Conservation (phyloP, 495 filamentous ascomycete species). For the Melanomma pulvis-pyrius region DNA sequence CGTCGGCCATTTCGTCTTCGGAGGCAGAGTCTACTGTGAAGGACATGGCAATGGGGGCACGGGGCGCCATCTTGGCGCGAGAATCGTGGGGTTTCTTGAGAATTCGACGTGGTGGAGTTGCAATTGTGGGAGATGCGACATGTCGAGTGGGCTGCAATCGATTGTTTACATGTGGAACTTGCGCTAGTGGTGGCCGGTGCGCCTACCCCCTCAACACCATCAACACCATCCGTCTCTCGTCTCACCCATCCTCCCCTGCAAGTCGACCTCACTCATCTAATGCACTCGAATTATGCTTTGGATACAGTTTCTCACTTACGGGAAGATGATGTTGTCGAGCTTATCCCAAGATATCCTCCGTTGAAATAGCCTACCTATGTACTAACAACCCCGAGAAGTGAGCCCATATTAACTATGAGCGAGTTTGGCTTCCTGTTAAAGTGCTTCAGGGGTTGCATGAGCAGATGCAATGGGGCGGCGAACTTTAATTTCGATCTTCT, state of each 20-base stretch:
- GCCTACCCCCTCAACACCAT: not conserved
- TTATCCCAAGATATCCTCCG: no score
- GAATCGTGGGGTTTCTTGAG: not conserved
- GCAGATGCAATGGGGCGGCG: conserved; percentile 55
- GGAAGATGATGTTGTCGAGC: no score
- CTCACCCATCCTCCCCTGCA: no score
- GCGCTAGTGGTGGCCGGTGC: not conserved
- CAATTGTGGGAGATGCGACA: not conserved
- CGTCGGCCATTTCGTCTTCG: conserved; percentile 58
- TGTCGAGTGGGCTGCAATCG: conserved; percentile 24
- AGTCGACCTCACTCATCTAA: no score
- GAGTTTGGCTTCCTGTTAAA: conserved; percentile 45
- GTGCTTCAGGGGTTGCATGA: conserved; percentile 48
- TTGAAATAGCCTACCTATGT: no score
- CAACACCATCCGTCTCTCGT: no score
- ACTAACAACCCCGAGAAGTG: no score
- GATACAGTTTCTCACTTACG: no score
- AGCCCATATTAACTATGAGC: conserved; percentile 53
- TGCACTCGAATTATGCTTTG: no score
- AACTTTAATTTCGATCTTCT: conserved; percentile 56
- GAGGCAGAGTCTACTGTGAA: conserved; percentile 69
- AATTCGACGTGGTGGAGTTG: not conserved
- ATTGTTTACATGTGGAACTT: not conserved
- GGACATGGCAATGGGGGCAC: conserved; percentile 57
- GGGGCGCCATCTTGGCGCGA: conserved; percentile 55